Conservation (phyloP, 1,139 yeast genomes). For the Suhomyces guaymorum region DNA sequence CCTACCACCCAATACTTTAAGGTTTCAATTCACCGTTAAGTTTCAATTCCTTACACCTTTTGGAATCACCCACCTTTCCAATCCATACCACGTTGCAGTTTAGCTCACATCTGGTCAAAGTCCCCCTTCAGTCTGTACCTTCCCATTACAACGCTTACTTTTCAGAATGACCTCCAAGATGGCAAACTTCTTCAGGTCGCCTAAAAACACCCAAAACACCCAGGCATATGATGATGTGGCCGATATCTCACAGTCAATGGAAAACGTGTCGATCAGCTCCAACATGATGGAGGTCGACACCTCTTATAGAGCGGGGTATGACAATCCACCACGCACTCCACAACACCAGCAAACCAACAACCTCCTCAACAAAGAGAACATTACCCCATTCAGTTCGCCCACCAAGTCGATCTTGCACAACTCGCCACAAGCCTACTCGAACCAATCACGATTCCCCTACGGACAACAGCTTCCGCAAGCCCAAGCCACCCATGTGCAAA, state of each 20-base stretch:
- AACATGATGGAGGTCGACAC: constrained; percentile 46
- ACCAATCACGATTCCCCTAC: constrained; percentile 13
- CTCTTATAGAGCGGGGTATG: constrained; percentile 25
- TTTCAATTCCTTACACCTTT: no score
- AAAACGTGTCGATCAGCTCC: constrained; percentile 42
- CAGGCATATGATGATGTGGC: constrained; percentile 17
- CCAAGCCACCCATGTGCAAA: constrained; percentile 5
- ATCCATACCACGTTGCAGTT: not conserved
- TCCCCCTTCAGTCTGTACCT: not conserved
- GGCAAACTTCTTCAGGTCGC: constrained; percentile 29
- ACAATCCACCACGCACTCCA: constrained; percentile 18
- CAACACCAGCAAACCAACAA: constrained; percentile 15
- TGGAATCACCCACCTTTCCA: not conserved
- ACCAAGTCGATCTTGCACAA: constrained; percentile 41
- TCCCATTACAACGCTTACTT: not conserved
- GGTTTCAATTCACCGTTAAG: no score
- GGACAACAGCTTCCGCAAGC: constrained; percentile 28
- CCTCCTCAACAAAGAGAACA: constrained; percentile 43
- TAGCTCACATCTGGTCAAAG: no score
- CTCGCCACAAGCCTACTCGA: constrained; percentile 27
- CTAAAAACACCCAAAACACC: no score
- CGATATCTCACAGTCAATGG: constrained; percentile 48
- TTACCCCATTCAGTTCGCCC: constrained; percentile 48
- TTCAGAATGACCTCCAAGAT: constrained; percentile 14
- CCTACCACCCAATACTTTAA: no score